phyloP scores from a whole-genome alignment of 2,329 filamentous ascomycete species.

The Penicillium sp. region DNA sequence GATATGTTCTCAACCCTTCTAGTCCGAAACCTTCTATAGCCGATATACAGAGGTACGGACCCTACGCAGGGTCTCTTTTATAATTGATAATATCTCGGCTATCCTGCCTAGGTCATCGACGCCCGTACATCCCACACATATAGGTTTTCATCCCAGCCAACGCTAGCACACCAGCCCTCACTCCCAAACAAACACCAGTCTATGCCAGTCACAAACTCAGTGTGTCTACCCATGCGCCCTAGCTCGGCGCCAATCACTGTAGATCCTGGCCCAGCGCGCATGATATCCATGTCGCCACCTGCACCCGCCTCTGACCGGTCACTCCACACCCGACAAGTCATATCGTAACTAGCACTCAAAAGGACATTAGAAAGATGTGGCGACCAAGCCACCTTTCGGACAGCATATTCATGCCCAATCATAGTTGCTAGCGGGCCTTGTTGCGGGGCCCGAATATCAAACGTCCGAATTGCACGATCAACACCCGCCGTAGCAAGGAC shows the following conservation, averaged over 20 bases:
- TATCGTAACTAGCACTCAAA: conserved; percentile 90
- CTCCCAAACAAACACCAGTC: conserved; percentile 97
- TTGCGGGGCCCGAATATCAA: conserved; percentile 76
- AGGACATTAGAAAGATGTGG: conserved; percentile 88
- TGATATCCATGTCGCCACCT: conserved; percentile 36
- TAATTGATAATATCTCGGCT: background rate
- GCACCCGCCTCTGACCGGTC: conserved; percentile 58
- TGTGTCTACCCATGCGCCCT: conserved; percentile 86
- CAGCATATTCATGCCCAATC: conserved; percentile 84
- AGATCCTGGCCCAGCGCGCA: conserved; percentile 40
- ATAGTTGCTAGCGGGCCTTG: conserved; percentile 70
- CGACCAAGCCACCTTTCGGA: conserved; percentile 82
- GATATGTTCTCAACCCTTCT: too few relatives aligned
- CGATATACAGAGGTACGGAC: background rate
- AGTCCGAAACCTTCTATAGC: too few relatives aligned
- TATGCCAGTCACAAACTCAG: conserved; percentile 91
- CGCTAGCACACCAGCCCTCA: conserved; percentile 92
- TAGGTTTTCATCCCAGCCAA: conserved; percentile 89
- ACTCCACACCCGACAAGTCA: conserved; percentile 93
- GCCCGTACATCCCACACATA: conserved; percentile 85
- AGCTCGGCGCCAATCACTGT: conserved; percentile 62
- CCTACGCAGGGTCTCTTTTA: conserved; percentile 18
- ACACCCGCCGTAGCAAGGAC: conserved; percentile 86
- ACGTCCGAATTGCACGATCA: conserved; percentile 79
- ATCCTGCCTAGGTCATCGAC: conserved; percentile 48